phyloP scores from a whole-genome alignment of 2,329 filamentous ascomycete species.

The Xylariaceae sp. region DNA sequence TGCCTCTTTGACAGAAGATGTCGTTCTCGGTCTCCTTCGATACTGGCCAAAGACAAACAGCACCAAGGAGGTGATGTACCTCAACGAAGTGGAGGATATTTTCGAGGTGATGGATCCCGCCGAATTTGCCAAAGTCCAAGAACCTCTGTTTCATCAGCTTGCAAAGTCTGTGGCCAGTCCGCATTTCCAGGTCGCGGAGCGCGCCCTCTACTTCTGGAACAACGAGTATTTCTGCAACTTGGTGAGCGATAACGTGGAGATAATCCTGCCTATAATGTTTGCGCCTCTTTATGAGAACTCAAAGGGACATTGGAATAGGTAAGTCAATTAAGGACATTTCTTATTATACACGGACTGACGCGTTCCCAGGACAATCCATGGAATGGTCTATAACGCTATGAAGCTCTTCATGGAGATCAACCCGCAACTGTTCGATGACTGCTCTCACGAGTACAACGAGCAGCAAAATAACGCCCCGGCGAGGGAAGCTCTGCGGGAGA shows the following conservation, averaged over 20 bases:
- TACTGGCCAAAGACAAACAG: constrained; percentile 99
- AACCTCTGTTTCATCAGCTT: constrained; percentile 93
- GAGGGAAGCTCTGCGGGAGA: constrained; percentile 74
- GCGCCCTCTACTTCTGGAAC: constrained; percentile 99
- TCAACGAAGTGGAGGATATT: constrained; percentile 98
- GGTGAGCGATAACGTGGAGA: constrained; percentile 97
- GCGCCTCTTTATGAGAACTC: constrained; percentile 97
- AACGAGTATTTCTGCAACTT: constrained; percentile 99
- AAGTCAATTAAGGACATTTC: constrained; percentile 28
- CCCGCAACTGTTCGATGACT: constrained; percentile 96
- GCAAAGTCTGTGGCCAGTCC: constrained; percentile 97
- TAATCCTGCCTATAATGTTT: constrained; percentile 99
- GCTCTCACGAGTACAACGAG: constrained; percentile 96
- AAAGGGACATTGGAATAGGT: constrained; percentile 99
- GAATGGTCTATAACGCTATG: constrained; percentile 99
- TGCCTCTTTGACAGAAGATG: constrained; percentile 93
- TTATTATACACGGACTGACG: neutral
- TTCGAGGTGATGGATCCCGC: constrained; percentile 99
- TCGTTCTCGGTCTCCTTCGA: constrained; percentile 86
- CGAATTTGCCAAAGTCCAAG: constrained; percentile 97
- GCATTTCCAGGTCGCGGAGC: constrained; percentile 97
- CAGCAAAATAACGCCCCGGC: constrained; percentile 89
- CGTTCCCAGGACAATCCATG: constrained; percentile 81
- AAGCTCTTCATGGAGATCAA: constrained; percentile 99
- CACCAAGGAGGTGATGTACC: constrained; percentile 99